Evolutionary conservation across 1,284 basidiomycete species (phyloP).

Genomic region (Malassezia furfur): DNA sequence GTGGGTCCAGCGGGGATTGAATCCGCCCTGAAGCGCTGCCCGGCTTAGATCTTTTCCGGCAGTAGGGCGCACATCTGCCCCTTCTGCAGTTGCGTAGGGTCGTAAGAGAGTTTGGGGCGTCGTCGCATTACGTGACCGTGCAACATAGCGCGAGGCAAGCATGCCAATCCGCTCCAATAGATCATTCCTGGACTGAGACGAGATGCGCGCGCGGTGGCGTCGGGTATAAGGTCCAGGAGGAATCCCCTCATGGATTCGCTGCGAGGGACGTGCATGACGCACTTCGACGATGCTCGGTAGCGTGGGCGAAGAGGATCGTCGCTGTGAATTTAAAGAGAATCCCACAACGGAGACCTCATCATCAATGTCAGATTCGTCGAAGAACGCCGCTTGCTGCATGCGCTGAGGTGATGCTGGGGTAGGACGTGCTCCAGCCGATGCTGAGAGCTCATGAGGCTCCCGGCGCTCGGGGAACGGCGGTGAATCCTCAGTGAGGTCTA

Average conservation of each 20-base stretch:
- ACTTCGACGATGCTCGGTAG: not conserved
- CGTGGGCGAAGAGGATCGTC: not conserved
- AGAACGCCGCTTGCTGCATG: not conserved
- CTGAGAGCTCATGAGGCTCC: not conserved
- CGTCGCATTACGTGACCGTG: conserved; percentile 2
- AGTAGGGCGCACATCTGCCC: not conserved
- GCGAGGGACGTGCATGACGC: conserved; percentile 7
- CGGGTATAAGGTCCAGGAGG: conserved; percentile 18
- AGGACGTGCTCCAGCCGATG: too few relatives aligned
- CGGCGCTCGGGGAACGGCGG: conserved; percentile 16
- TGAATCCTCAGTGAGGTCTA: conserved; percentile 33
- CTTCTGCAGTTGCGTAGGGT: conserved; percentile 1
- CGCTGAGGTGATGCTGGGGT: not conserved
- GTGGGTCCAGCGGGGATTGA: conserved; percentile 30
- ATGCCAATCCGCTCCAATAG: conserved; percentile 14
- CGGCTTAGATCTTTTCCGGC: not conserved
- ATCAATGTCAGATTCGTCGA: not conserved
- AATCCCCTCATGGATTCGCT: conserved; percentile 19
- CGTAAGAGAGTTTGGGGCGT: conserved; percentile 13
- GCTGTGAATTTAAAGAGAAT: not conserved
- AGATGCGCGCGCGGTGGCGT: not conserved
- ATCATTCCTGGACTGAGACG: not conserved
- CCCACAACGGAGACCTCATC: conserved; percentile 14
- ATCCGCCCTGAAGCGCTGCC: conserved; percentile 9
- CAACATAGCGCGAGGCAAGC: conserved; percentile 14